phyloP scores from a whole-genome alignment of 305 asterid genomes.

The Rubia balearica region DNA sequence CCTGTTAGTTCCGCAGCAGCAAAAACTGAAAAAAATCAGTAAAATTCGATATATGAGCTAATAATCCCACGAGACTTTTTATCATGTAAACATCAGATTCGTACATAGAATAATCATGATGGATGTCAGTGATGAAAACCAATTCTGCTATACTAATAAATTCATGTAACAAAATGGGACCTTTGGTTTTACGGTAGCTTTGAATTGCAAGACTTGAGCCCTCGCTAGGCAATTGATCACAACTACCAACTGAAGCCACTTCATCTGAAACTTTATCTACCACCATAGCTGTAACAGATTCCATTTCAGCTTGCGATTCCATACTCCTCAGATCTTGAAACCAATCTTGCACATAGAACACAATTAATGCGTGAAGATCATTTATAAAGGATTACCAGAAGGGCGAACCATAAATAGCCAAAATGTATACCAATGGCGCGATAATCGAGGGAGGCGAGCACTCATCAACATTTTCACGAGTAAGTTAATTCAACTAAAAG shows the following conservation, averaged over 20 bases:
- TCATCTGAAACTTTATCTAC: not conserved
- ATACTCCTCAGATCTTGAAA: slow-evolving; percentile 35
- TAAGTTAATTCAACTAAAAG: too few species aligned
- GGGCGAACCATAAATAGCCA: not conserved
- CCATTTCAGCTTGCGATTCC: slow-evolving; percentile 21
- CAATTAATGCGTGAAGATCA: slow-evolving; percentile 1
- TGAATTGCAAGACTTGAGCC: slow-evolving; percentile 15
- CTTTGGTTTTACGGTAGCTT: slow-evolving; percentile 21
- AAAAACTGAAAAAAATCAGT: slow-evolving; percentile 33
- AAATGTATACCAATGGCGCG: not conserved
- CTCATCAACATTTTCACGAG: too few species aligned
- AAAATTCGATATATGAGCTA: slow-evolving; percentile 23
- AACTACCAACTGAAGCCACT: not conserved
- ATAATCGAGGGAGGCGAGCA: too few species aligned
- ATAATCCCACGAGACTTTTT: not conserved
- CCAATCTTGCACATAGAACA: slow-evolving; percentile 55
- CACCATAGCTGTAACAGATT: slow-evolving; percentile 24
- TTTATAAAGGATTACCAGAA: slow-evolving; percentile 2
- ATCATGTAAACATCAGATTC: not conserved
- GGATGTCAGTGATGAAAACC: not conserved
- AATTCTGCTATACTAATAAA: not conserved
- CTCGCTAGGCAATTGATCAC: not conserved
- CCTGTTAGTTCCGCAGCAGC: slow-evolving; percentile 50
- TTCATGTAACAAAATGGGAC: not conserved
- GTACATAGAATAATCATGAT: not conserved